Percentiles rank a stretch among this genome's conserved stretches.
phyloP scores from a whole-genome alignment of 2,329 filamentous ascomycete genomes.

The Colletotrichum tamarilloi region DNA sequence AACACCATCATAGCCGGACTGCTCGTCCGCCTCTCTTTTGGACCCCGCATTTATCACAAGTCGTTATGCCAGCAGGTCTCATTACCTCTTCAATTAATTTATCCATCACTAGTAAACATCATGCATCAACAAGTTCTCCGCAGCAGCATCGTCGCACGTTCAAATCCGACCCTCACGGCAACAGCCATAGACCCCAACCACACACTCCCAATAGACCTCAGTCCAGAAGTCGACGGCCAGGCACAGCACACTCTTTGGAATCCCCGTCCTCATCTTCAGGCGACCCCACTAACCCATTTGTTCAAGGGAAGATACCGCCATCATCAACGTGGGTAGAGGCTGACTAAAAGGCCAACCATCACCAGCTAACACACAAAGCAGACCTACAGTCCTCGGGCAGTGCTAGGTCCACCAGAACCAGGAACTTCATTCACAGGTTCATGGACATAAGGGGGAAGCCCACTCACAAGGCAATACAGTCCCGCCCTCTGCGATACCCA shows the following conservation, averaged over 20 bases:
- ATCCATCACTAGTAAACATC: not conserved
- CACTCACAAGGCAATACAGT: not conserved
- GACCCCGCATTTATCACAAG: not conserved
- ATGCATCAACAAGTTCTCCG: conserved; percentile 23
- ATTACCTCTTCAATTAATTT: not conserved
- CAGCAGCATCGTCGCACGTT: conserved; percentile 10
- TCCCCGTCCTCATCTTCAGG: not conserved
- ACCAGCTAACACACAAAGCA: not conserved
- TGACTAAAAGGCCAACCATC: too few relatives aligned
- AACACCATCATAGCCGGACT: conserved; percentile 8
- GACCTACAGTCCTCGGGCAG: not conserved
- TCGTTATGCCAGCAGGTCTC: conserved; percentile 11
- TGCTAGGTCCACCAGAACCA: not conserved
- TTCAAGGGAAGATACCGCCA: not conserved
- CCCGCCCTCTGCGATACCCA: not conserved
- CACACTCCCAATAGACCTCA: conserved; percentile 5
- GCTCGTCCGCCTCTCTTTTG: conserved; percentile 24
- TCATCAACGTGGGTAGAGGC: not conserved
- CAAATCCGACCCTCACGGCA: conserved; percentile 5
- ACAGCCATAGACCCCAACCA: conserved; percentile 3
- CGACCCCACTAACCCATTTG: not conserved
- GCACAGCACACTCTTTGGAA: conserved; percentile 4
- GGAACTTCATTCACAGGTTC: not conserved
- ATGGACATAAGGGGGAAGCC: not conserved
- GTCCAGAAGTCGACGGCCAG: conserved; percentile 16